Percentiles rank a stretch among this genome's conserved stretches.
These are phyloP conservation scores for Mortierella sp. DNA, from an alignment of 371 early-diverging fungal genomes.

Conservation along the genomic window DNA sequence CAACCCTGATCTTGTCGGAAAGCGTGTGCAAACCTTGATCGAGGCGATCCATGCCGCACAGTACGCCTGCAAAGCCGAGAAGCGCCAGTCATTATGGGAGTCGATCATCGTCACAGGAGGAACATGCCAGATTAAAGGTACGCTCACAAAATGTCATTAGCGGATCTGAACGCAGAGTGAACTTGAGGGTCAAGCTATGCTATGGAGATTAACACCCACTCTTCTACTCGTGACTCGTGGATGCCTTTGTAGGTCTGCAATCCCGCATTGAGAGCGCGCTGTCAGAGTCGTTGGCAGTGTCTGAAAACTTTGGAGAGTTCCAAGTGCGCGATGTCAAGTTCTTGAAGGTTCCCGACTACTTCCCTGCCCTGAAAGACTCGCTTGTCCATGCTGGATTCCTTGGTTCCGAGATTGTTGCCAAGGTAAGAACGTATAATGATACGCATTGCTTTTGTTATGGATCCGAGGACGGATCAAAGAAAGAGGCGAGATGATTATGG, in stretches of 20 bases:
- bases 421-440: conserved; percentile 65
- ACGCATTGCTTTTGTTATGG: neutral
- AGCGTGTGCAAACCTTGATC: conserved; percentile 62
- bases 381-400: conserved; percentile 77
- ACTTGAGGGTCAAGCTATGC: neutral
- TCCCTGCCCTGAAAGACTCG: conserved; percentile 77
- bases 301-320: conserved; percentile 83
- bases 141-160: neutral
- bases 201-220: neutral
- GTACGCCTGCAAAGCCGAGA: conserved; percentile 82
- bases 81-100: conserved; percentile 86
- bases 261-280: conserved; percentile 76
- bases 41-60: conserved; percentile 78
- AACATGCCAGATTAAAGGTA: conserved; percentile 64
- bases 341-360: conserved; percentile 83
- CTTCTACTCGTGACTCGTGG: too few species aligned
- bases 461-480: neutral
- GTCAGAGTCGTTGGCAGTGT: conserved; percentile 66
- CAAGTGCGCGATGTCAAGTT: conserved; percentile 82
- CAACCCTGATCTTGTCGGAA: conserved; percentile 65
- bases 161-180: neutral
- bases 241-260: conserved; percentile 59
- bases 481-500: neutral
- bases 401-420: conserved; percentile 85
- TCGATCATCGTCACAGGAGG: conserved; percentile 84